Base-by-base conservation (phyloP, 2,329 filamentous ascomycete genomes). In the Ramichloridium luteum region DNA sequence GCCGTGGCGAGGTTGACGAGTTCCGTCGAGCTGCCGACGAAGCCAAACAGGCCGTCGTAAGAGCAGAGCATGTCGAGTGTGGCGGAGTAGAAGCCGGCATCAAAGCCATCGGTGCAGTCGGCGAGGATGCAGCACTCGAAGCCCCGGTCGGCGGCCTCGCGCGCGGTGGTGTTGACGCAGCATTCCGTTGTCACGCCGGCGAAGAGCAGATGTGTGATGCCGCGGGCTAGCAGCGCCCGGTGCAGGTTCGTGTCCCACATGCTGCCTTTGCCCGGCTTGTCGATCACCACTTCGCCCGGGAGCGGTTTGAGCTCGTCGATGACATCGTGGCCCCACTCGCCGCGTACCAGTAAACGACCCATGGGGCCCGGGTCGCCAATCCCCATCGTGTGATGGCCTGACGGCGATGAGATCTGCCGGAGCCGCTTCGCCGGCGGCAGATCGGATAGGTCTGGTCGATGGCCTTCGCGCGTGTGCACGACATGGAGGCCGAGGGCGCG, bases 91-190 rank as follows among this genome's bases (percentile, higher is more conserved):
- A 64, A 61, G n/a, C 57, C 53, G 8, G 52, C 48, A 31, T 66
- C 59, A 34, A 68, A 68, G 1, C 65, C 65, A 28, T 58, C 59
- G 1, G 65, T 68, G 39, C 60, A 67, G 42, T 68, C 61, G 5
- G 51, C 54, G 13, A 68, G 49, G 11, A 65, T 59, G 55, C 70
- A 74, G 49, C 66, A 72, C 44, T 74, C 67, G 40, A 71, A 74
- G 1, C 71, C 72, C n/a, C 72, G 62, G 43, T 74, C 71, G 35
- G 68, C 69, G 17, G 66, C 67, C 49, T 74, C 71, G 22, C 69
- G 56, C 2, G 69, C 56, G 1, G 68, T 70, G 1, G 67, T 68
- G 6, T 64, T 64, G 31, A 74, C 69, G 42, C 69, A 73, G 41
- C 67, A 69, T 49, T 74, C 69, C 1, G 68, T 72, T 1, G 69